phyloP scores from a whole-genome alignment of 345 rosid genomes.

The Hibiscus syriacus region DNA sequence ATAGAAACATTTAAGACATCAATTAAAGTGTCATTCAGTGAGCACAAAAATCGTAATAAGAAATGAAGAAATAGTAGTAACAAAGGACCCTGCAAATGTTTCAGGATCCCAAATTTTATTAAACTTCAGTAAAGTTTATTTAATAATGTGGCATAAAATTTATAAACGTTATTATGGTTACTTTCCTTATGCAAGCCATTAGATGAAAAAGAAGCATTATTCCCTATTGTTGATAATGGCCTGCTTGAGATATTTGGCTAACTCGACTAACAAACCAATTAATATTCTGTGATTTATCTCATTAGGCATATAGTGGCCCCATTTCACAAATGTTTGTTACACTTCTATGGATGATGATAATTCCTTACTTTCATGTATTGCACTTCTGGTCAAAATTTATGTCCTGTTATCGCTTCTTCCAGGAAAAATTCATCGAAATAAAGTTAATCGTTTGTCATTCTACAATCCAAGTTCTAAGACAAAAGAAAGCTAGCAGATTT shows the following conservation, averaged over 20 bases:
- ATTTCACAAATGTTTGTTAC: not conserved
- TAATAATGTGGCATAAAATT: not conserved
- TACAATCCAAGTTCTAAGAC: not conserved
- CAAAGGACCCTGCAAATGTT: not conserved
- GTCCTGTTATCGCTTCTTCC: not conserved
- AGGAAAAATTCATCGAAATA: not conserved
- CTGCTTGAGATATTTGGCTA: not conserved
- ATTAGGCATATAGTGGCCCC: not conserved
- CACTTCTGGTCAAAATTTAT: not conserved
- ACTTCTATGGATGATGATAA: not conserved
- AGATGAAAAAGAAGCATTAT: not conserved
- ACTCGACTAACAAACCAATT: not conserved
- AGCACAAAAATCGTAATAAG: not conserved
- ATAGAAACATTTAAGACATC: not conserved
- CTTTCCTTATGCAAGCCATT: not conserved
- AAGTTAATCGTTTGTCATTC: not conserved
- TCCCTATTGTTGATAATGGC: not conserved
- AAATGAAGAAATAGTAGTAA: not conserved
- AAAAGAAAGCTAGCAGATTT: not conserved
- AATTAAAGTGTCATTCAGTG: not conserved
- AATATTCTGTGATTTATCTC: not conserved
- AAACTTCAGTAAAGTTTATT: not conserved
- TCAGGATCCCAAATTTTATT: not conserved
- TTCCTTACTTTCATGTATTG: not conserved
- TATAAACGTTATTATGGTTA: not conserved